Evolutionary conservation across 805 yeast species (phyloP), one percentile per base, ranked within the genome.

Genomic region (Lachancea waltii): DNA sequence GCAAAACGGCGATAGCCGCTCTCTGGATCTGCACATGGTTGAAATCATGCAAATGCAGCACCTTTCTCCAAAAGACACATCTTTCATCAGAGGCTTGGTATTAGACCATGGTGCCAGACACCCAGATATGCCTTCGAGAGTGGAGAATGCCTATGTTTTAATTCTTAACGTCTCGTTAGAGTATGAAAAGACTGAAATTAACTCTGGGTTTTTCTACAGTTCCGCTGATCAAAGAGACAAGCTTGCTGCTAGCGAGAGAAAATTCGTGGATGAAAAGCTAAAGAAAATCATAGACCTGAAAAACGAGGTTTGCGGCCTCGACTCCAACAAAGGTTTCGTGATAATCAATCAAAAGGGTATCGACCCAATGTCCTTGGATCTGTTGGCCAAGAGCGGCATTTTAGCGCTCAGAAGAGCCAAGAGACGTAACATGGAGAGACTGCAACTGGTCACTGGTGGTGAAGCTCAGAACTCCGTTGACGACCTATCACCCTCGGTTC

Each of bases 21-120:
- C 68, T 35, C 68, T 90, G 41, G 98, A 92, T 62, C 70, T 92
- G 50, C 97, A 92, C 63, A 92, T 92, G 98, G 81, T 92, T 51
- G 98, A 92, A 67, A 84, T 92, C 56, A 92, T 92, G 94, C 80
- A 92, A 49, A 94, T 92, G 97, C 96, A 92, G 73, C 90, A 84
- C 56, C 84, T 85, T 49, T 73, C 81, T 26, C 85, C 92, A 23
- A 75, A 79, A 44, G 92, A 89, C 40, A 89, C 97, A 14, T 71
- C 73, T 53, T 77, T 92, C 43, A 70, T 92, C 47, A 79, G 75
- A 51, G 98, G 98, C 32, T 73, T 92, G 50, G 98, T 92, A 25
- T 72, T 92, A 48, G 98, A 92, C 62, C 98, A 92, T 61, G 98
- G 98, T 49, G 97, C 96, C 13, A 78, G 98, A 61, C 98, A 92